These are phyloP conservation scores for Calycina herbarum DNA, from an alignment of 2,329 filamentous ascomycete species.

Conservation along the genomic window DNA sequence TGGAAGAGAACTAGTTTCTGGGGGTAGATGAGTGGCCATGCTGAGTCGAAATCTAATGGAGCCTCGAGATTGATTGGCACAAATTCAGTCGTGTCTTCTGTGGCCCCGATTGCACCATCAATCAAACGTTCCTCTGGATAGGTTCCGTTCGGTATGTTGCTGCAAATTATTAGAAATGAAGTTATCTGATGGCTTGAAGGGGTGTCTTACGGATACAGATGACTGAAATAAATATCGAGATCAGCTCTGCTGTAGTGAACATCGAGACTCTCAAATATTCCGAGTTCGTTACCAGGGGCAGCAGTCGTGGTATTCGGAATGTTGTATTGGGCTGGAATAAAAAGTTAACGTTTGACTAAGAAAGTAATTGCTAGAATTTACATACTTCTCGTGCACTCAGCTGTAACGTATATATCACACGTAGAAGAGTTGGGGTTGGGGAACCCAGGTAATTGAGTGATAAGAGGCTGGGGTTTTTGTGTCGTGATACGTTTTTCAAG, in stretches of 20 bases:
- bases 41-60: conserved; percentile 42
- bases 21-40: conserved; percentile 52
- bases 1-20: conserved; percentile 52
- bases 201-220: conserved; percentile 46
- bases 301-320: conserved; percentile 41
- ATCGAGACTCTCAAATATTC: conserved; percentile 47
- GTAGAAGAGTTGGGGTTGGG: conserved; percentile 32
- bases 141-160: conserved; percentile 43
- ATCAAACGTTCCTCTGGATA: conserved; percentile 40
- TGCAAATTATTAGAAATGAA: conserved; percentile 15
- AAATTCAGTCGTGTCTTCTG: conserved; percentile 40
- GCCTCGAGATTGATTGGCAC: conserved; percentile 44
- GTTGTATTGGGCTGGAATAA: conserved; percentile 42
- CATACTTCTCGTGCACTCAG: conserved; percentile 45
- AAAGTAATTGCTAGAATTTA: not conserved
- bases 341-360: conserved; percentile 8
- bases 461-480: conserved; percentile 34
- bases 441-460: conserved; percentile 40
- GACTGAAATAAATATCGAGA: conserved; percentile 49
- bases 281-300: conserved; percentile 44
- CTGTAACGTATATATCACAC: conserved; percentile 57
- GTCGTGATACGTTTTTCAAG: conserved; percentile 32
- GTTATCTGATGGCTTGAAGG: conserved; percentile 18
- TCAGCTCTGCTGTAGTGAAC: conserved; percentile 50
- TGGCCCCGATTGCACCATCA: conserved; percentile 38